phyloP scores from a whole-genome alignment of 83 land plant genomes.

The Thuja plicata region DNA sequence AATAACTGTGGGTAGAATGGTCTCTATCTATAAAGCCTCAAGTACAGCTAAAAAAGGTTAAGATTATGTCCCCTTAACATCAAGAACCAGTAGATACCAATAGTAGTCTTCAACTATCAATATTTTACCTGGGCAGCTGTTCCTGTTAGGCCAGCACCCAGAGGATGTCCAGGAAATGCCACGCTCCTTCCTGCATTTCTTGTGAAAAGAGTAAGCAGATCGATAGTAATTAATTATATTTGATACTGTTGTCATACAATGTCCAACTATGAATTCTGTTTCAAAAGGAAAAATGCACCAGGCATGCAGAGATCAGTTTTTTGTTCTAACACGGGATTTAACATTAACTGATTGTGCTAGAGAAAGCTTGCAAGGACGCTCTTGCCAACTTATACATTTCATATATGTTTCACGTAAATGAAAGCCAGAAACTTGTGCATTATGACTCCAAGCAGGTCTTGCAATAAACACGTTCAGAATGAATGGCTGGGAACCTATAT shows the following conservation, averaged over 20 bases:
- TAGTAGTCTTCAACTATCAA: constrained; percentile 17
- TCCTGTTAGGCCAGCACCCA: constrained; percentile 86
- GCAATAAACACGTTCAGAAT: no score
- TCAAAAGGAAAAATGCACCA: neutral
- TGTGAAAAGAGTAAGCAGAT: neutral
- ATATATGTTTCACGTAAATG: neutral
- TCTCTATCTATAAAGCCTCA: neutral
- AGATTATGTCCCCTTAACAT: neutral
- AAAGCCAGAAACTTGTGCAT: neutral
- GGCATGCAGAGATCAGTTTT: neutral
- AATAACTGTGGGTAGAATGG: neutral
- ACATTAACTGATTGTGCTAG: neutral
- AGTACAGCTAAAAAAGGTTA: neutral
- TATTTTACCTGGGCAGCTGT: constrained; percentile 89
- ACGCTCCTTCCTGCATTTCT: constrained; percentile 77
- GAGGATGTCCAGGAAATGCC: constrained; percentile 94
- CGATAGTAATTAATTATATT: constrained; percentile 1
- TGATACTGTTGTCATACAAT: neutral
- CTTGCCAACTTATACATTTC: neutral
- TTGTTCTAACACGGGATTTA: neutral
- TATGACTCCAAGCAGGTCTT: no score
- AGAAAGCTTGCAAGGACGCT: neutral
- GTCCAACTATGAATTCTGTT: neutral
- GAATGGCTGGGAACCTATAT: no score
- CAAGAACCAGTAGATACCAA: constrained; percentile 25